Evolutionary conservation across 768 basidiomycete species (phyloP).

Genomic region (Russula foetens): DNA sequence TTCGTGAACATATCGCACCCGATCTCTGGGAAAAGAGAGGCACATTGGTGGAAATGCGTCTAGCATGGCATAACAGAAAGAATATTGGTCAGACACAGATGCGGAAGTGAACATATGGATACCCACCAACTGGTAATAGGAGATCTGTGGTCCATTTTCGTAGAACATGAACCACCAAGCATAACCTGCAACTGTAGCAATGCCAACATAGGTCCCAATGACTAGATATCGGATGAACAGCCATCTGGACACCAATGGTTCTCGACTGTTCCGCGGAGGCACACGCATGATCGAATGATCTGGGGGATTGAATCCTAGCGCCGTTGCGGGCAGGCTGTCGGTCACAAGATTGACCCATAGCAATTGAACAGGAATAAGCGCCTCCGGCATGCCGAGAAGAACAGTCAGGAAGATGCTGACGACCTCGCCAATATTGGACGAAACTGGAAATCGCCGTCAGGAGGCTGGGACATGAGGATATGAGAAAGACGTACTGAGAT

Average conservation of each 20-base stretch:
- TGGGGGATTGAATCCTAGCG: slow-evolving; percentile 94
- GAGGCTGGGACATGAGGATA: background rate
- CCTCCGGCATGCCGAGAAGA: slow-evolving; percentile 98
- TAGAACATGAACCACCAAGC: slow-evolving; percentile 99
- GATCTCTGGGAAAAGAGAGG: slow-evolving; percentile 73
- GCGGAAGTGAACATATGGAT: background rate
- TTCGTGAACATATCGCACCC: slow-evolving; percentile 96
- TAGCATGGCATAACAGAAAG: slow-evolving; percentile 28
- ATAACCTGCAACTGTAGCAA: slow-evolving; percentile 93
- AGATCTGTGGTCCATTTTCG: slow-evolving; percentile 82
- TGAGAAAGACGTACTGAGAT: slow-evolving; percentile 62
- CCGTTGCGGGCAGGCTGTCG: slow-evolving; percentile 92
- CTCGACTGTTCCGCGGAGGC: slow-evolving; percentile 82
- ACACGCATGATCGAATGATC: slow-evolving; percentile 97
- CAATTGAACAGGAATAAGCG: slow-evolving; percentile 93
- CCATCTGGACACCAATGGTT: slow-evolving; percentile 90
- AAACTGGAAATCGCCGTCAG: slow-evolving; percentile 41
- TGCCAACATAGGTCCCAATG: slow-evolving; percentile 88
- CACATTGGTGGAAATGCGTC: slow-evolving; percentile 97
- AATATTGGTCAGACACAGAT: background rate
- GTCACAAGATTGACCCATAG: slow-evolving; percentile 99
- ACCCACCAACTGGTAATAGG: slow-evolving; percentile 86
- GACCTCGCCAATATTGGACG: slow-evolving; percentile 96
- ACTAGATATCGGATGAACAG: slow-evolving; percentile 94
- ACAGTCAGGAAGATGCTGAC: slow-evolving; percentile 97